Percentiles rank a stretch among this genome's conserved stretches.
These are phyloP conservation scores for Cladophialophora carrionii DNA, from an alignment of 2,329 filamentous ascomycete genomes.

Conservation along the genomic window DNA sequence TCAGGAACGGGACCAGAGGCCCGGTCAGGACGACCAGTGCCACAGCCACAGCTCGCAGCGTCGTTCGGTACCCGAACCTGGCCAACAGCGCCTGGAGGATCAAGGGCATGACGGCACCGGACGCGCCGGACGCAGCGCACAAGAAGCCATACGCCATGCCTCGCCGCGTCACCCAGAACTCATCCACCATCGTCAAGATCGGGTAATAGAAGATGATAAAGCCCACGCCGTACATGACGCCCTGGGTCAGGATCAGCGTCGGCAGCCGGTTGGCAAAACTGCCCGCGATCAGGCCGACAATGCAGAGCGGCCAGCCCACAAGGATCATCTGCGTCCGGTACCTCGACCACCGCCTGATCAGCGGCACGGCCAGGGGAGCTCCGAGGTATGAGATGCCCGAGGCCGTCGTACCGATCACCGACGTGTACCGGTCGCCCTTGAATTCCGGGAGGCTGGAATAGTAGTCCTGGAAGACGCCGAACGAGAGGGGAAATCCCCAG, in stretches of 20 bases:
- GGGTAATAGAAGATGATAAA: conserved; percentile 47
- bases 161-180: conserved; percentile 46
- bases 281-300: conserved; percentile 43
- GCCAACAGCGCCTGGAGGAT: conserved; percentile 50
- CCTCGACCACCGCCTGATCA: conserved; percentile 44
- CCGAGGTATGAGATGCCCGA: conserved; percentile 36
- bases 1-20: conserved; percentile 48
- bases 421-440: conserved; percentile 38
- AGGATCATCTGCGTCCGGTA: conserved; percentile 46
- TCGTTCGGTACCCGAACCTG: conserved; percentile 49
- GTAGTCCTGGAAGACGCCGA: conserved; percentile 45
- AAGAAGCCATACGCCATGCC: conserved; percentile 42
- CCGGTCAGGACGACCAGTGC: conserved; percentile 45
- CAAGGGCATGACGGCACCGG: conserved; percentile 53
- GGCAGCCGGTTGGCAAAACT: conserved; percentile 44
- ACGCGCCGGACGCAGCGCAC: conserved; percentile 46
- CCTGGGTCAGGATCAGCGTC: conserved; percentile 48
- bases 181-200: conserved; percentile 48
- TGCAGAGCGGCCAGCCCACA: conserved; percentile 48
- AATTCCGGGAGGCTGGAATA: conserved; percentile 41
- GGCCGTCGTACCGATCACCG: conserved; percentile 44
- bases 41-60: conserved; percentile 50
- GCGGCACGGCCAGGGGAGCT: conserved; percentile 39
- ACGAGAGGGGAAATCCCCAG: conserved; percentile 40
- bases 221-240: conserved; percentile 47